Evolutionary conservation across 2,329 filamentous ascomycete genomes (phyloP), one percentile per base, ranked within the genome.

Genomic region (Corinectria fuckeliana): DNA sequence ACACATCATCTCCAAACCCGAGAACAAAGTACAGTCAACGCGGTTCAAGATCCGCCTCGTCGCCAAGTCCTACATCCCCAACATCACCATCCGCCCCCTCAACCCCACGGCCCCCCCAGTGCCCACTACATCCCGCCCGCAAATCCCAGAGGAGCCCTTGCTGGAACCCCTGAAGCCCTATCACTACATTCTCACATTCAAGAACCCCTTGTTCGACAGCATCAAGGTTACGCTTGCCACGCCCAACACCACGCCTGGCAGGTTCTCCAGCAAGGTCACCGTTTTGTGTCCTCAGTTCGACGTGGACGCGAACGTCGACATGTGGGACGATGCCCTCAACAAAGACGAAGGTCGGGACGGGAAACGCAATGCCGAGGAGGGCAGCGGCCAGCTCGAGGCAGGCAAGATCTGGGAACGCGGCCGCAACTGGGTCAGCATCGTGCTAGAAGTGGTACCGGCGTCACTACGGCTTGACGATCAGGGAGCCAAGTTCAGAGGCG

Each of bases 391-490:
- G 48, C 86, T 91, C 14, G 93, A 96, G 75, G 91, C 91, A 0
- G 95, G 94, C 51, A 98, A 98, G 77, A 88, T 98, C n/a, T 99
- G 92, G 91, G 93, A 97, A 64, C 86, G 89, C 53, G 94, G 93
- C 0, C 84, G 93, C 32, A 99, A 98, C 75, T 97, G 93, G 91
- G 95, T 95, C 14, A 95, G 89, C 65, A 92, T 99, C 10, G 91
- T 97, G 18, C 82, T 99, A 23, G 95, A 99, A 74, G 90, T 99
- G 13, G 86, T 97, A 0, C 86, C 93, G 2, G 81, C 86, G 0
- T 83, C 81, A 42, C 73, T 88, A 20, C 74, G 75, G 34, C 66
- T 78, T 1, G 79, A 81, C 28, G 69, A 73, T 30, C 71, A 76
- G 32, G 65, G 56, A 7, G 30, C 68, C 67, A 58, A 59, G 48